Evolutionary conservation across 2,329 filamentous ascomycete genomes (phyloP), one percentile per base, ranked within the genome.

Genomic region (Sporothrix inflata): DNA sequence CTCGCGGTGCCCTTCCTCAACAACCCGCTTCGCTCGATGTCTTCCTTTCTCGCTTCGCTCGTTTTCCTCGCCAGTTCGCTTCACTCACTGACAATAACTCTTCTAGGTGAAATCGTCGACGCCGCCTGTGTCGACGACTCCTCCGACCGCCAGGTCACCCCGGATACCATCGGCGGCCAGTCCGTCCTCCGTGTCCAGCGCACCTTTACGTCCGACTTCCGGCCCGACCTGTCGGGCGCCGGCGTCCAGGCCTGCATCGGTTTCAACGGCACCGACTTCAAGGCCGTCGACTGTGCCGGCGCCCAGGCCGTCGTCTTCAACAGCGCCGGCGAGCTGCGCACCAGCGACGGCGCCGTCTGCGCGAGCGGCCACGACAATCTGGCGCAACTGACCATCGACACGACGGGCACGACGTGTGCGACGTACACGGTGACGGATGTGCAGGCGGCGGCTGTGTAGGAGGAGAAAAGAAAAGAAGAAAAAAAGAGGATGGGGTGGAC

Each of bases 81-180:
- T 34, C 21, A 11, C 8, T 38, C 19, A 21, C 27, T 40, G 14
- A 9, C 71, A 16, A 38, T 45, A 0, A 4, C 4, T 42, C 6
- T 11, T 34, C 14, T 34, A 82, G 81, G 82, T 71, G 79, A 83
- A 73, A 83, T 83, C 24, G 82, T 83, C 61, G 80, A 84, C 69
- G 80, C 70, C n/a, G 70, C 60, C 30, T 71, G 70, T 38, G 70
- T 71, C 34, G 53, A 71, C 81, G 76, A 76, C 2, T 76, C 81
- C 7, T 81, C 80, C 8, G 81, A 83, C 75, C 79, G 82, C n/a
- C 80, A 83, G 75, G 76, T 83, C 2, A 82, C 80, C 3, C 80
- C 81, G 14, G 78, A 79, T 8, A 82, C 78, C 8, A 69, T 80
- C 30, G 75, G 77, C 51, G 79, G 79, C 38, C 73, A 75, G 34